These are phyloP conservation scores for Gossypium davidsonii DNA, from an alignment of 441 rosid genomes.

Conservation along the genomic window DNA sequence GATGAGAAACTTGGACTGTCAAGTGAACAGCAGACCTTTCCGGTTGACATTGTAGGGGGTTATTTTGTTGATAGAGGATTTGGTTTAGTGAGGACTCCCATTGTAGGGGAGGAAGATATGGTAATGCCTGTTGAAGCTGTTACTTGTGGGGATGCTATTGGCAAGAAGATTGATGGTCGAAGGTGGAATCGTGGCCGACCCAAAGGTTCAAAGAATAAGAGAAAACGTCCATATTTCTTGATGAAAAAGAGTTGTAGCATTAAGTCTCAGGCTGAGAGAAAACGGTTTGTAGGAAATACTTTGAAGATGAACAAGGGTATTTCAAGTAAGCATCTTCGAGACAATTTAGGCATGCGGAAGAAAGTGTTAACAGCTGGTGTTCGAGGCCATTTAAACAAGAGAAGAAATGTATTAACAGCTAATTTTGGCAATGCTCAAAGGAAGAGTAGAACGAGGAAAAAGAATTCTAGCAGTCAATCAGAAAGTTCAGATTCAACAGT, in stretches of 20 bases:
- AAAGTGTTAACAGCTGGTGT: neutral
- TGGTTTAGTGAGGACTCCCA: neutral
- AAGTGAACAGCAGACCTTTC: neutral
- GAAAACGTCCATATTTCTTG: neutral
- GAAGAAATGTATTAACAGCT: slow-evolving; percentile 6
- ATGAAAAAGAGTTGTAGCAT: neutral
- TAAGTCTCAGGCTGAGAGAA: neutral
- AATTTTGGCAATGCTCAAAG: slow-evolving; percentile 14
- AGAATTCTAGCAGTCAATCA: slow-evolving; percentile 15
- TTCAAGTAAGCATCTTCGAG: neutral
- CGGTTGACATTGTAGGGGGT: neutral
- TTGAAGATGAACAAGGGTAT: neutral
- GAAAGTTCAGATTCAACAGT: slow-evolving; percentile 23
- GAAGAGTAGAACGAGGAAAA: slow-evolving; percentile 27
- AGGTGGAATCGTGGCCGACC: slow-evolving; percentile 18
- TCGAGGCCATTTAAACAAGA: neutral
- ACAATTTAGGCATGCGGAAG: neutral
- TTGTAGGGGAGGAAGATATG: slow-evolving; percentile 3
- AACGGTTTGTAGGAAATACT: slow-evolving; percentile 6
- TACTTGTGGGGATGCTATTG: neutral
- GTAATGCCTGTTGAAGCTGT: slow-evolving; percentile 7
- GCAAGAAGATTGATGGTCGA: neutral
- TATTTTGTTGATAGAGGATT: neutral
- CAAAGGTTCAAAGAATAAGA: slow-evolving; percentile 17
- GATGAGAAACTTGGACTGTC: neutral